phyloP scores from a whole-genome alignment of 139 green algal genomes.

The Nannochloris sp. region DNA sequence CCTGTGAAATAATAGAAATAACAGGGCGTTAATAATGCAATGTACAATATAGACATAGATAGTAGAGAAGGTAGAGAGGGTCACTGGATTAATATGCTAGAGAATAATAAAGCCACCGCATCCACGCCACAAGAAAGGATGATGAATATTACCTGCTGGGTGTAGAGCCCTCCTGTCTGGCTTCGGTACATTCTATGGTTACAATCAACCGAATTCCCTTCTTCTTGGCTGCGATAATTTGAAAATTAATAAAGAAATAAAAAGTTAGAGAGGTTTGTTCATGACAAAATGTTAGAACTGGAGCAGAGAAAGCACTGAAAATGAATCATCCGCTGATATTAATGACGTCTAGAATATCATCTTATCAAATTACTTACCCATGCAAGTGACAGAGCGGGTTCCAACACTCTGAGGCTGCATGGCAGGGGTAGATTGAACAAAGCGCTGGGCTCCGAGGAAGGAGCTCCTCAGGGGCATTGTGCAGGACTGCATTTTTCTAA shows the following conservation, averaged over 20 bases:
- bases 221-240: too few relatives aligned
- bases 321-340: too few relatives aligned
- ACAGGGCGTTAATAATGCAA: background rate
- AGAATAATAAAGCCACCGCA: background rate
- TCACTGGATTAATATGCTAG: too few relatives aligned
- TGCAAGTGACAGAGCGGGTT: constrained; percentile 6
- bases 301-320: too few relatives aligned
- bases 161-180: constrained; percentile 44
- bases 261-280: too few relatives aligned
- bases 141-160: constrained; percentile 30
- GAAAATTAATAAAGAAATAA: too few relatives aligned
- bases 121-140: too few relatives aligned
- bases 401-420: background rate
- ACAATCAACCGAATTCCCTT: constrained; percentile 75
- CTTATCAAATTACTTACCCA: too few relatives aligned
- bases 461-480: constrained; percentile 45
- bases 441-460: constrained; percentile 45
- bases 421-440: constrained; percentile 30
- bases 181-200: constrained; percentile 92
- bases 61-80: too few relatives aligned
- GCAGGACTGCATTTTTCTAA: background rate
- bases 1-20: constrained; percentile 35
- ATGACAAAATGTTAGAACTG: too few relatives aligned
- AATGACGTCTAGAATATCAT: too few relatives aligned
- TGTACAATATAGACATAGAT: too few relatives aligned